These are phyloP conservation scores for Chalaropsis thielavioides DNA, from an alignment of 2,329 filamentous ascomycete genomes.

Conservation along the genomic window DNA sequence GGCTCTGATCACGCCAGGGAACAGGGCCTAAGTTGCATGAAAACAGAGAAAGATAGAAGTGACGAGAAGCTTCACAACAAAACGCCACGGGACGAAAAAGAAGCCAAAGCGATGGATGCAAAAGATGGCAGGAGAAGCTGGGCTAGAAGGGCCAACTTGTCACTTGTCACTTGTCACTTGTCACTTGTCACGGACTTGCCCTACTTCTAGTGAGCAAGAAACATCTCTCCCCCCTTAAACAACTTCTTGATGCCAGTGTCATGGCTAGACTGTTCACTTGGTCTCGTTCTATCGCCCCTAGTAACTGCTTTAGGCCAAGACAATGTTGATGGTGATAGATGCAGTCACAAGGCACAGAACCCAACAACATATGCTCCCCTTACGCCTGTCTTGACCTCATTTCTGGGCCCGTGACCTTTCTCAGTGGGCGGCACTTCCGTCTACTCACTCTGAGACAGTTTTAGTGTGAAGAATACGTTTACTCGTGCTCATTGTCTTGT, in stretches of 20 bases:
- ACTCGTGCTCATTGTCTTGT: background rate
- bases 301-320: background rate
- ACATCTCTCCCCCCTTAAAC: background rate
- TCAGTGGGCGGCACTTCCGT: background rate
- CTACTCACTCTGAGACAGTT: background rate
- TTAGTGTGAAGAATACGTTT: background rate
- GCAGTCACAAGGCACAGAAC: background rate
- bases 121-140: background rate
- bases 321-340: background rate
- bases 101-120: background rate
- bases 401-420: background rate
- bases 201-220: no score
- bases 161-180: no score
- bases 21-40: background rate
- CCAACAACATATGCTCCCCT: background rate
- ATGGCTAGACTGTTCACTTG: no score
- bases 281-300: background rate
- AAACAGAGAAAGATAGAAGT: background rate
- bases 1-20: background rate
- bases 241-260: background rate
- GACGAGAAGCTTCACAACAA: background rate
- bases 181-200: no score
- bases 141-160: background rate
- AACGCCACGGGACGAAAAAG: background rate
- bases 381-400: background rate